Conservation (phyloP, 163 green algal species). For the Chlamydomonas reinhardtii region DNA sequence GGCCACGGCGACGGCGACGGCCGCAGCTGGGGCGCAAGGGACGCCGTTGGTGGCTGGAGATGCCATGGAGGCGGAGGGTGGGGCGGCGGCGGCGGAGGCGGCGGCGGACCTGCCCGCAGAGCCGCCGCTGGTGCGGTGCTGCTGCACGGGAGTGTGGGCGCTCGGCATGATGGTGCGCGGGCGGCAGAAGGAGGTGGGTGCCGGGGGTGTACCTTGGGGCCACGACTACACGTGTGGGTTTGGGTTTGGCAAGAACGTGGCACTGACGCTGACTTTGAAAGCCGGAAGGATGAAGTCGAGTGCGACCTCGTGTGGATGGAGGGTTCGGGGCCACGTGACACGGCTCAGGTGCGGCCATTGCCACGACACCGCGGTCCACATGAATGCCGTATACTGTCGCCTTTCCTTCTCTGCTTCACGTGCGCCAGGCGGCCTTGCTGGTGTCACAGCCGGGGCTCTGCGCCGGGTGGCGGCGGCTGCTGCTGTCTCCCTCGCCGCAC, state of each 20-base stretch:
- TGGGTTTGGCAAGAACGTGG: too few species aligned
- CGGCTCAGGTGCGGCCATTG: too few species aligned
- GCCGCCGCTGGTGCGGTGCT: conserved; percentile 32
- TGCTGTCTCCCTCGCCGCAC: conserved; percentile 4
- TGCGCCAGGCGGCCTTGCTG: not conserved
- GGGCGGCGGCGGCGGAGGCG: not conserved
- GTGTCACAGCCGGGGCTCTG: too few species aligned
- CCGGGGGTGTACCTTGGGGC: too few species aligned
- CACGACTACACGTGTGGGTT: too few species aligned
- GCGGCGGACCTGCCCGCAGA: not conserved
- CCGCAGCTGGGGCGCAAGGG: not conserved
- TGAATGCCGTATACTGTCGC: too few species aligned
- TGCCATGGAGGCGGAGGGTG: not conserved
- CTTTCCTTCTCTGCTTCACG: too few species aligned
- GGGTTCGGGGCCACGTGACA: too few species aligned
- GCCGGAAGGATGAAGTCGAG: too few species aligned
- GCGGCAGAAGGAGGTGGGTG: not conserved
- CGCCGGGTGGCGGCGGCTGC: conserved; percentile 29
- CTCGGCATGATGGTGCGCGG: conserved; percentile 35
- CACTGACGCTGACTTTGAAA: too few species aligned
- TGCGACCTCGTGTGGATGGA: too few species aligned
- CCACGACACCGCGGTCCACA: too few species aligned
- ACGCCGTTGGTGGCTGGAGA: not conserved
- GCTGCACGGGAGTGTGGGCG: conserved; percentile 36
- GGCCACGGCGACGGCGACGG: not conserved